Conservation (phyloP, 192 early-diverging fungal species). For the Entomortierella lignicola region DNA sequence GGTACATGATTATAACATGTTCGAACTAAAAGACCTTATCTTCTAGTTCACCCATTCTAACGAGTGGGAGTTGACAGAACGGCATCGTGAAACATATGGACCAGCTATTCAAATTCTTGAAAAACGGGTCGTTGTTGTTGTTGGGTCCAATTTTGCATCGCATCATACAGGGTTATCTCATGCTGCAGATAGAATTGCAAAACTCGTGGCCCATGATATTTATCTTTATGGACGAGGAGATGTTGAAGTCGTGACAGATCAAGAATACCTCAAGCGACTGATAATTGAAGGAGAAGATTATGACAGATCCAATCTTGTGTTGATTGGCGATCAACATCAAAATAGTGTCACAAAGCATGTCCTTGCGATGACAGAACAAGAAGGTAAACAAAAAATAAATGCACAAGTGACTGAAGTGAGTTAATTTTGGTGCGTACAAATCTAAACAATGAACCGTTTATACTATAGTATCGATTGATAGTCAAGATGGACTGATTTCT, state of each 20-base stretch:
- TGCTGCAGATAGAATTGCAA: constrained; percentile 58
- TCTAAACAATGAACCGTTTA: too few relatives aligned
- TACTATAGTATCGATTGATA: constrained; percentile 28
- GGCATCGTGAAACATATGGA: constrained; percentile 74
- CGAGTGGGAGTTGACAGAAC: constrained; percentile 53
- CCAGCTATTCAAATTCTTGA: constrained; percentile 61
- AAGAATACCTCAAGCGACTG: constrained; percentile 57
- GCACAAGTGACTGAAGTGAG: too few relatives aligned
- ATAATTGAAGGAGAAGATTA: not conserved
- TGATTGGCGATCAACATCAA: constrained; percentile 70
- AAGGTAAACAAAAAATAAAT: constrained; percentile 61
- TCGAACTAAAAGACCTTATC: not conserved
- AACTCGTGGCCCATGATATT: constrained; percentile 72
- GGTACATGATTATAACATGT: too few relatives aligned
- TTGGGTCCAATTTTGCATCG: constrained; percentile 38
- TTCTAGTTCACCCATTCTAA: not conserved
- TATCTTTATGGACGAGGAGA: constrained; percentile 73
- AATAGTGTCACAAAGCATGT: constrained; percentile 62
- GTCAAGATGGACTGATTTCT: not conserved
- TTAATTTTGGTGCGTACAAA: too few relatives aligned
- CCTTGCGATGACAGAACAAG: constrained; percentile 38
- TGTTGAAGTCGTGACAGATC: constrained; percentile 67
- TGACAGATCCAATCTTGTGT: constrained; percentile 63
- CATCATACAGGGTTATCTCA: not conserved
- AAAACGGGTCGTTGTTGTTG: constrained; percentile 18